phyloP scores from a whole-genome alignment of 2,329 filamentous ascomycete species.

The Penicillium brevicompactum region DNA sequence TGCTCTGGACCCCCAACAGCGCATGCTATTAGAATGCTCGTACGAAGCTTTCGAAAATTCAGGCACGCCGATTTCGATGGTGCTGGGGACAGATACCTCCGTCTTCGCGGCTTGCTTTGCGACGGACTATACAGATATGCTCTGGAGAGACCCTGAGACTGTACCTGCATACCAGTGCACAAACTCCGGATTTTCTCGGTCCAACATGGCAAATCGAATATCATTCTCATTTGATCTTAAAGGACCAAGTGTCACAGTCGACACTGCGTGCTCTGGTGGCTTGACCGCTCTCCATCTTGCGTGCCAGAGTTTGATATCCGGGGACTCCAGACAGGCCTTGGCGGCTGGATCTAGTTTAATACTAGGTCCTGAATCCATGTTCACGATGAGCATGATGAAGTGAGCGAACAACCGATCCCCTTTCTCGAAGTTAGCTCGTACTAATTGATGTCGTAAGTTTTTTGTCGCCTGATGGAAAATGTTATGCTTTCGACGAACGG shows the following conservation, averaged over 20 bases:
- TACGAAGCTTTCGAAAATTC: neutral
- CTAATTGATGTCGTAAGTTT: neutral
- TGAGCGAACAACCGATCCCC: neutral
- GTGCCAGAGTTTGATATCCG: neutral
- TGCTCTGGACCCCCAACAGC: neutral
- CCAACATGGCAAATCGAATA: neutral
- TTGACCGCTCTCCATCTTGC: neutral
- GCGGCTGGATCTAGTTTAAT: neutral
- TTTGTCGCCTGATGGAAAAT: neutral
- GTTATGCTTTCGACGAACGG: neutral
- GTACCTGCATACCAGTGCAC: neutral
- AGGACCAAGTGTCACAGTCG: neutral
- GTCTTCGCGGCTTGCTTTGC: neutral
- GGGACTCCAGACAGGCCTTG: neutral
- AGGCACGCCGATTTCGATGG: neutral
- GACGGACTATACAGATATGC: neutral
- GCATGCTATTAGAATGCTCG: neutral
- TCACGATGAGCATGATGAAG: neutral
- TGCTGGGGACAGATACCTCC: neutral
- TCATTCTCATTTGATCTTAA: neutral
- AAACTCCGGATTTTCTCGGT: neutral
- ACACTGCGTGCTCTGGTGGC: neutral
- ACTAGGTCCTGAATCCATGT: neutral
- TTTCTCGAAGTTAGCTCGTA: neutral
- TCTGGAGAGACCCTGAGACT: neutral